Conservation (phyloP, 805 yeast species). For the Saccharomyces paradoxus region DNA sequence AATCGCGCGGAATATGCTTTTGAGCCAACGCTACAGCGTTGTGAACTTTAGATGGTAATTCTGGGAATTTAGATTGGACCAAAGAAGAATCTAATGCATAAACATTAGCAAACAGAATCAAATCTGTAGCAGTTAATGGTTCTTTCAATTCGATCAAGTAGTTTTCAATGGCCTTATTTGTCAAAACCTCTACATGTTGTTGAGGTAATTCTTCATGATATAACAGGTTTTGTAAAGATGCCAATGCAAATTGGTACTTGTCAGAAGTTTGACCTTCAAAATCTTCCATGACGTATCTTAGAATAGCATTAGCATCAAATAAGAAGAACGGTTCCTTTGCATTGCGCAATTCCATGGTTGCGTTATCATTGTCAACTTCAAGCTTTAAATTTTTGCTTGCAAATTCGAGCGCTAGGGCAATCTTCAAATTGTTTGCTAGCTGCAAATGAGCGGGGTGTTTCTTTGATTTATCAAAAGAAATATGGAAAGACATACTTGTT, state of each 20-base stretch:
- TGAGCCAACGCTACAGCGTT: constrained; percentile 41
- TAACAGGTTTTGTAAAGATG: constrained; percentile 17
- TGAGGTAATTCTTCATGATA: constrained; percentile 24
- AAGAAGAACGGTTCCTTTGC: constrained; percentile 34
- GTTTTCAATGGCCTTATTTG: constrained; percentile 32
- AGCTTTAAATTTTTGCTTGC: constrained; percentile 20
- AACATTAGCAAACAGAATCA: constrained; percentile 52
- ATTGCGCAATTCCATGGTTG: constrained; percentile 1
- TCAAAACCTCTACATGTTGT: constrained; percentile 38
- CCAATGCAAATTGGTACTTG: constrained; percentile 20
- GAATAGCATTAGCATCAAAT: constrained; percentile 60
- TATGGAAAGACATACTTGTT: constrained; percentile 14
- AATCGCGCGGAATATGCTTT: constrained; percentile 28
- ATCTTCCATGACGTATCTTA: constrained; percentile 50
- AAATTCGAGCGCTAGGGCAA: constrained; percentile 26
- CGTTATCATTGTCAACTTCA: constrained; percentile 11
- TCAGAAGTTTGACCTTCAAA: constrained; percentile 33
- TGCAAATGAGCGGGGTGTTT: constrained; percentile 13
- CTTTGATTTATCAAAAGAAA: constrained; percentile 26
- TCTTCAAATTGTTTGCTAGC: constrained; percentile 27
- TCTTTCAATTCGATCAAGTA: constrained; percentile 25
- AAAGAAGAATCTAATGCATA: constrained; percentile 35
- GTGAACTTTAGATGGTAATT: constrained; percentile 32
- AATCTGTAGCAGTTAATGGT: constrained; percentile 40
- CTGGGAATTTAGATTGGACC: constrained; percentile 20